A percentile compares a stretch with the other conserved stretches of the same genome.
Conservation (phyloP, 768 basidiomycete genomes). For the Boletus reticuloceps region DNA sequence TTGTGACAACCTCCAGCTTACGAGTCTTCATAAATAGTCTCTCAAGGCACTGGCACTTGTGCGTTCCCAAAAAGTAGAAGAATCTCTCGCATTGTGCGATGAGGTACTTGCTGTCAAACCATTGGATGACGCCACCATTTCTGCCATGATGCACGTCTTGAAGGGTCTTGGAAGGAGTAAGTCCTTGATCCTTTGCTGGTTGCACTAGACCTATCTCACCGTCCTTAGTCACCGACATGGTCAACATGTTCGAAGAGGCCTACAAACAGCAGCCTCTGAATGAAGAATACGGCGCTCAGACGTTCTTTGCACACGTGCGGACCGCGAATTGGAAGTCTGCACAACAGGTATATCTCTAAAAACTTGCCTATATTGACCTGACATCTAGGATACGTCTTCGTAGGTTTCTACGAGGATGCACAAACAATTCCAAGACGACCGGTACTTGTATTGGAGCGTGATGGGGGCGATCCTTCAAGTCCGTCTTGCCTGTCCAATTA, state of each 20-base stretch:
- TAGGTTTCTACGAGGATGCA: conserved; percentile 79
- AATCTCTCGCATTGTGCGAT: conserved; percentile 74
- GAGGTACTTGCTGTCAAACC: conserved; percentile 74
- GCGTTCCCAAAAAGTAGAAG: conserved; percentile 83
- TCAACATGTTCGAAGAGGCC: conserved; percentile 83
- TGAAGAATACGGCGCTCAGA: conserved; percentile 81
- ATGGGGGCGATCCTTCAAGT: conserved; percentile 82
- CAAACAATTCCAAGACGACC: conserved; percentile 80
- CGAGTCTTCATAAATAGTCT: conserved; percentile 45
- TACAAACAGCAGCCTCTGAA: conserved; percentile 77
- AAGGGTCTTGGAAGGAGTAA: conserved; percentile 70
- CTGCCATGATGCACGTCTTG: conserved; percentile 82
- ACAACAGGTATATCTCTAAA: conserved; percentile 57
- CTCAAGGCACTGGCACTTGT: conserved; percentile 83
- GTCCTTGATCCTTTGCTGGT: conserved; percentile 12
- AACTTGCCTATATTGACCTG: not conserved
- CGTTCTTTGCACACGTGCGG: conserved; percentile 82
- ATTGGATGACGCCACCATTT: conserved; percentile 68
- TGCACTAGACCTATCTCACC: not conserved
- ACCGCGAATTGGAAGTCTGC: conserved; percentile 83
- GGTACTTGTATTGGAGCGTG: conserved; percentile 81
- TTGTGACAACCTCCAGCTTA: not conserved
- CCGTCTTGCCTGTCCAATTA: conserved; percentile 1
- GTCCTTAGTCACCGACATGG: conserved; percentile 66
- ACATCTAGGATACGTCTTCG: not conserved